Base-by-base conservation (phyloP, 2,329 filamentous ascomycete genomes). In the Cercospora nicotianae region DNA sequence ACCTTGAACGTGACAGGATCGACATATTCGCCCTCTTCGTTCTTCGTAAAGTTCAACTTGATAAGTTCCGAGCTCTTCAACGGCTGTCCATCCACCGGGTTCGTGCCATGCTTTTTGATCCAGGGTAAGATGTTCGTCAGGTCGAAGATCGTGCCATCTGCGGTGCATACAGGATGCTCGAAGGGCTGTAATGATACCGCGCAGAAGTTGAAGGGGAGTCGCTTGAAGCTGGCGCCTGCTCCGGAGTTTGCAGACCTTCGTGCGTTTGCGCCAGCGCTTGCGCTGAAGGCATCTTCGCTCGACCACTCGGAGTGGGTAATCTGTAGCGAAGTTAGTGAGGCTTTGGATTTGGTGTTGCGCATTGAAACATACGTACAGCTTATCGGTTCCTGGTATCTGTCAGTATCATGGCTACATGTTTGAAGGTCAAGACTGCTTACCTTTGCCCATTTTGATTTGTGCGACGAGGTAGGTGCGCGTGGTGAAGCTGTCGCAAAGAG, bases 291-390 rank as follows among this genome's bases (percentile, higher is more conserved):
- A 80, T 97, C 94, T 59, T 90, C 89, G 5, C 93, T 97, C 7
- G 93, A 90, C 95, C 95, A 99, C 85, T 99, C 95, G 48, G 92
- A 96, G 82, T 99, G 96, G 65, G 95, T 99, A 77, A 99, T 99
- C 86, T 89, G 72, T 61, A 23, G 53, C 8, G 66, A 13, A 10
- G 33, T 61, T 39, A 70, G 69, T 60, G 60, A 60, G 55, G 30
- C n/a, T n/a, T 45, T 30, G 7, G 26, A 51, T 9, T 36, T 48
- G 42, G 58, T 20, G 42, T 39, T 30, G 66, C 60, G 66, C 58
- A 63, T 66, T 45, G 70, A 67, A 72, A 79, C 78, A 64, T 76
- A 79, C 78, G 77, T 80, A 80, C 75, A 80, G 72, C 74, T 80
- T 80, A 70, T 80, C 78, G 33, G 78, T 79, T 63, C 78, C 78